Evolutionary conservation across 1,139 yeast genomes (phyloP).

Genomic region (Saccharomyces hybrid): DNA sequence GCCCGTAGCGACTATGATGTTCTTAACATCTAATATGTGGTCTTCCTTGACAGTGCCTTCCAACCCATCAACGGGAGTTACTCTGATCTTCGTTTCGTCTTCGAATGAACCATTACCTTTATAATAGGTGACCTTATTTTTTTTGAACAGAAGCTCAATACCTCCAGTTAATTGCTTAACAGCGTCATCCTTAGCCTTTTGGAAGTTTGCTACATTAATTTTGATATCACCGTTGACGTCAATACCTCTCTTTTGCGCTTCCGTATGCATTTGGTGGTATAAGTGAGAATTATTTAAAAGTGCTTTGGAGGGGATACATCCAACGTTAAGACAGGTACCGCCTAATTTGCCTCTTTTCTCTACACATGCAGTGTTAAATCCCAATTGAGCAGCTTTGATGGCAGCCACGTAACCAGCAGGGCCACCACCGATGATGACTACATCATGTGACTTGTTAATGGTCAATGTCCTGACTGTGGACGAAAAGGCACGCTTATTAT

Average conservation of each 20-base stretch:
- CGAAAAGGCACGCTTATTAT: slow-evolving; percentile 10
- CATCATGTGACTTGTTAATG: slow-evolving; percentile 59
- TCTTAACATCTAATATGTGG: slow-evolving; percentile 61
- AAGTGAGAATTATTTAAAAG: slow-evolving; percentile 89
- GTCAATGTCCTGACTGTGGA: slow-evolving; percentile 2
- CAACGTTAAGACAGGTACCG: slow-evolving; percentile 97
- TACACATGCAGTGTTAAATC: slow-evolving; percentile 88
- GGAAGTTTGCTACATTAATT: slow-evolving; percentile 70
- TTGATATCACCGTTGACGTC: slow-evolving; percentile 66
- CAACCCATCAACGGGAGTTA: slow-evolving; percentile 81
- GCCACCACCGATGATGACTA: slow-evolving; percentile 96
- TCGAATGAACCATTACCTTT: slow-evolving; percentile 90
- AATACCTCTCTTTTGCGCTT: slow-evolving; percentile 82
- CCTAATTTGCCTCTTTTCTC: slow-evolving; percentile 96
- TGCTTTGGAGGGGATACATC: slow-evolving; percentile 98
- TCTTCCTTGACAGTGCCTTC: slow-evolving; percentile 46
- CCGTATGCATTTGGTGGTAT: slow-evolving; percentile 83
- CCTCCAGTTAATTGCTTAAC: slow-evolving; percentile 89
- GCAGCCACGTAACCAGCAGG: slow-evolving; percentile 99
- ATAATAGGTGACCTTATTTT: slow-evolving; percentile 88
- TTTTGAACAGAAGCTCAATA: slow-evolving; percentile 89
- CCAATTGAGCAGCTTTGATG: slow-evolving; percentile 96
- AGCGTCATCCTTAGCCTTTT: slow-evolving; percentile 86
- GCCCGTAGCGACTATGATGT: slow-evolving; percentile 95
- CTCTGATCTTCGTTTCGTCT: slow-evolving; percentile 69